phyloP scores from a whole-genome alignment of 495 filamentous ascomycete species.

The Thermochaetoides thermophila region DNA sequence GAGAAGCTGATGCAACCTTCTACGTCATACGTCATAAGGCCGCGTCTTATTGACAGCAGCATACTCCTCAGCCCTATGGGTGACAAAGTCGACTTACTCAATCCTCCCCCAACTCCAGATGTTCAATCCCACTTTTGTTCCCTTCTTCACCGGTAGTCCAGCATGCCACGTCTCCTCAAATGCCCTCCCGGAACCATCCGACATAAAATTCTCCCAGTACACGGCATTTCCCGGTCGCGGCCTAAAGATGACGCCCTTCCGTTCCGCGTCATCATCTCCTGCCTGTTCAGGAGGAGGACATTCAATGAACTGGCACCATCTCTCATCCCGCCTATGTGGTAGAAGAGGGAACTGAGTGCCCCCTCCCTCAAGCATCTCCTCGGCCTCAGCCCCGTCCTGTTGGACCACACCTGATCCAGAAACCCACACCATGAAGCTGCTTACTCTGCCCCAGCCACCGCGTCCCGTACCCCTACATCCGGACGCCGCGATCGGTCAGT shows the following conservation, averaged over 20 bases:
- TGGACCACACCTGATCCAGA: neutral
- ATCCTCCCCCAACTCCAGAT: slow-evolving; percentile 32
- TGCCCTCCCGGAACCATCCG: slow-evolving; percentile 28
- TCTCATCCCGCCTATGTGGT: slow-evolving; percentile 10
- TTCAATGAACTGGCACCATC: slow-evolving; percentile 33
- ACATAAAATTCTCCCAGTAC: slow-evolving; percentile 35
- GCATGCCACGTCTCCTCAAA: slow-evolving; percentile 35
- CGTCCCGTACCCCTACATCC: slow-evolving; percentile 17
- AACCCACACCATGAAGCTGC: slow-evolving; percentile 34
- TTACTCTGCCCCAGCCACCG: slow-evolving; percentile 32
- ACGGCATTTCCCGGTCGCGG: slow-evolving; percentile 31
- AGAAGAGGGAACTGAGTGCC: slow-evolving; percentile 32
- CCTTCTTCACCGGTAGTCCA: slow-evolving; percentile 28
- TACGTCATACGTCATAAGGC: neutral
- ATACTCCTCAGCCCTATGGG: too few relatives aligned
- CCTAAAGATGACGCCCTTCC: slow-evolving; percentile 25
- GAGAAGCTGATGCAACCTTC: too few relatives aligned
- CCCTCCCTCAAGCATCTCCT: slow-evolving; percentile 21
- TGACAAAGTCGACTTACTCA: too few relatives aligned
- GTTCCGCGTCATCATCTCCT: slow-evolving; percentile 2
- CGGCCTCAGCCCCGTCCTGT: slow-evolving; percentile 5
- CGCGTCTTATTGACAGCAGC: neutral
- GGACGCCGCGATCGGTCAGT: neutral
- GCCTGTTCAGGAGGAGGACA: slow-evolving; percentile 9
- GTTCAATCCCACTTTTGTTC: slow-evolving; percentile 31